phyloP scores from a whole-genome alignment of 768 basidiomycete species.

The Lentinula lateritia region DNA sequence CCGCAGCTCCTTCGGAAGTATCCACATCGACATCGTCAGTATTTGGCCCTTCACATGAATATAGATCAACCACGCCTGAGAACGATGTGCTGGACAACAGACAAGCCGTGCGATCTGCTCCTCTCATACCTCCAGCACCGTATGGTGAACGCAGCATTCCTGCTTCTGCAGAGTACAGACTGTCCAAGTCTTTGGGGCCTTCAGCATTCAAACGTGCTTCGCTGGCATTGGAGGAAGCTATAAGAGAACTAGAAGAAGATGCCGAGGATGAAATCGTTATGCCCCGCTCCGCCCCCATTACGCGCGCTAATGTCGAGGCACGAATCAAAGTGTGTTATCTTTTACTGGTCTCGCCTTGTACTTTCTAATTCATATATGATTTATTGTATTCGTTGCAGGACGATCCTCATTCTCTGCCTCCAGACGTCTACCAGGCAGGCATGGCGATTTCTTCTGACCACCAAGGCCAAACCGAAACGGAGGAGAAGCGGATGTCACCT shows the following conservation, averaged over 20 bases:
- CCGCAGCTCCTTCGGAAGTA: slow-evolving; percentile 46
- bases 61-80: slow-evolving; percentile 56
- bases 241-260: slow-evolving; percentile 74
- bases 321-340: slow-evolving; percentile 24
- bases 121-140: slow-evolving; percentile 30
- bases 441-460: slow-evolving; percentile 71
- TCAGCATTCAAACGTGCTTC: slow-evolving; percentile 60
- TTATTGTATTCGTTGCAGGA: background rate
- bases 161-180: slow-evolving; percentile 37
- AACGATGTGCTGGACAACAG: slow-evolving; percentile 29
- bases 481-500: slow-evolving; percentile 53
- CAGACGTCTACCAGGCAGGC: slow-evolving; percentile 49
- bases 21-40: slow-evolving; percentile 34
- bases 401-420: slow-evolving; percentile 13
- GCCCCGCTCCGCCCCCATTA: slow-evolving; percentile 53
- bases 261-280: slow-evolving; percentile 74
- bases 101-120: slow-evolving; percentile 34
- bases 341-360: background rate
- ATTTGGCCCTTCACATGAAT: slow-evolving; percentile 30
- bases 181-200: slow-evolving; percentile 46
- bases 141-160: slow-evolving; percentile 27
- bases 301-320: slow-evolving; percentile 32
- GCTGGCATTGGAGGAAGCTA: slow-evolving; percentile 67
- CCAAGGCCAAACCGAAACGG: slow-evolving; percentile 39
- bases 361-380: background rate